Base-by-base conservation (phyloP, 2,329 filamentous ascomycete genomes). In the Sclerotinia nivalis region DNA sequence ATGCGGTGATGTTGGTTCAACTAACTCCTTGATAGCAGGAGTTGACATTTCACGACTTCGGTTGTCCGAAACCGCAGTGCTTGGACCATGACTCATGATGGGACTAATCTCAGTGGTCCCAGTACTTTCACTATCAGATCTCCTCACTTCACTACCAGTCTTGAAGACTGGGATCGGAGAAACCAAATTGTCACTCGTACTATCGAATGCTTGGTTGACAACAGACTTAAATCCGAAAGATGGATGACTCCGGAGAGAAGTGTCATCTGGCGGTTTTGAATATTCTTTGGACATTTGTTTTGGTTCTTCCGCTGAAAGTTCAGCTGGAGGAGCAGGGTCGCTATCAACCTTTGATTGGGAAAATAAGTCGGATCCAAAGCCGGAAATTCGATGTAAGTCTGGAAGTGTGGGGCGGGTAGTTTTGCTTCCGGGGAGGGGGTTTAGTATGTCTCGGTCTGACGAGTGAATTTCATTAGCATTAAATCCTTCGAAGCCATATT, bases 171-270 rank as follows among this genome's bases (percentile, higher is more conserved):
- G 84, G 4, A 85, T 84, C 13, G 83, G 81, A 4, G 86, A 86
- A 55, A 84, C 80, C 8, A 77, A 77, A 9, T 82, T 82, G 50
- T 87, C 86, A 71, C 88, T 84, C 10, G 64, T 82, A 59, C 84
- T 82, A 75, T 90, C 88, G 75, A 91, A 91, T 22, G 89, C 89
- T 76, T 89, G 86, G 74, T 90, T 83, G 5, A 91, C 89, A 20
- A 87, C 85, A 1, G 87, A 86, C 49, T 80, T 80, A 75, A 87
- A 88, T n/a, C 86, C 86, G 25, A 83, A 72, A 2, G 86, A 87
- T 4, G 83, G 81, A 71, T 86, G 83, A 72, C 85, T 84, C 9
- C 84, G 82, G n/a, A 87, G 77, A 55, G 77, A 73, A 55, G 73
- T 52, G 10, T 75, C 74, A 34, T 66, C 65, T 31, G 66, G 12